phyloP scores from a whole-genome alignment of 2,329 filamentous ascomycete species.

The Aspergillus texensis region DNA sequence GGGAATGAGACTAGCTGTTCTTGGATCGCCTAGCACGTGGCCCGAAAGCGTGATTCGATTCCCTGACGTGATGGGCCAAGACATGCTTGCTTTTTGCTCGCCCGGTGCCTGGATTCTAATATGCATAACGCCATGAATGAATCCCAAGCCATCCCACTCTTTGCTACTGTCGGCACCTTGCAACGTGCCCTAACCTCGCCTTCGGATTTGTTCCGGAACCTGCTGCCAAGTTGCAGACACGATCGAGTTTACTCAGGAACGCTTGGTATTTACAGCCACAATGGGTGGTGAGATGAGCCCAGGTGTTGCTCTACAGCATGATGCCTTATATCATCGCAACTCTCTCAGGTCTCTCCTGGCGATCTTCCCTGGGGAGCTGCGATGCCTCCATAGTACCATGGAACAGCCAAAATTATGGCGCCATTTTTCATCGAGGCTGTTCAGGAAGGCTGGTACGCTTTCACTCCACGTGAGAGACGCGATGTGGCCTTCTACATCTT shows the following conservation, averaged over 20 bases:
- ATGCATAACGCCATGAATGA: not conserved
- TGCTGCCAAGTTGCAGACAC: not conserved
- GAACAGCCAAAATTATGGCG: constrained; percentile 12
- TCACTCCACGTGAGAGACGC: constrained; percentile 16
- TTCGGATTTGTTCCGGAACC: not conserved
- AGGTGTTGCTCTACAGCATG: not conserved
- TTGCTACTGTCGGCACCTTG: not conserved
- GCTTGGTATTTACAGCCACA: not conserved
- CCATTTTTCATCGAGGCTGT: constrained; percentile 13
- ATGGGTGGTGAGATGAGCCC: not conserved
- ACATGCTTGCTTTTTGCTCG: not conserved
- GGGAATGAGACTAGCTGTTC: not conserved
- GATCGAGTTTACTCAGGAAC: not conserved
- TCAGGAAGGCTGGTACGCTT: constrained; percentile 14
- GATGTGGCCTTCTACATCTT: constrained; percentile 17
- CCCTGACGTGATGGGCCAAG: not conserved
- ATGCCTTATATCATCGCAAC: constrained; percentile 8
- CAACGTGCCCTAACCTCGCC: not conserved
- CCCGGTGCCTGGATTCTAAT: not conserved
- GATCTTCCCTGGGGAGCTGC: not conserved
- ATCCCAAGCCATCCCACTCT: not conserved
- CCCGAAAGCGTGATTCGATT: constrained; percentile 1
- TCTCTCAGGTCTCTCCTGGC: not conserved
- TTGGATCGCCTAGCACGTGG: not conserved
- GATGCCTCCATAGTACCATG: constrained; percentile 10